phyloP scores from a whole-genome alignment of 139 green algal species.

The Chlamydomonas sp. region DNA sequence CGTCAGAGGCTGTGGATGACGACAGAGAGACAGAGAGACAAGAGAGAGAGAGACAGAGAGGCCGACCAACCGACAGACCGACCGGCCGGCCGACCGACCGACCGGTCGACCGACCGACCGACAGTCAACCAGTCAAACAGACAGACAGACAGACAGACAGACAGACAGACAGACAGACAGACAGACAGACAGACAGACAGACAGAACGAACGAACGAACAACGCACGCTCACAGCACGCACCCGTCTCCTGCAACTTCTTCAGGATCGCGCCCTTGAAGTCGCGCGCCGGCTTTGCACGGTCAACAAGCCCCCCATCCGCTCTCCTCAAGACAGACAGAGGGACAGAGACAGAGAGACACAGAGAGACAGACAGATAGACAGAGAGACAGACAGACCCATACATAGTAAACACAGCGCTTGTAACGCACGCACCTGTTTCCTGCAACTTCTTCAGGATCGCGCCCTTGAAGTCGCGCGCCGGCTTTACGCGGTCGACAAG shows the following conservation, averaged over 20 bases:
- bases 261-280: constrained; percentile 82
- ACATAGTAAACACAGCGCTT: too few relatives aligned
- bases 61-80: too few relatives aligned
- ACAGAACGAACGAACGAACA: too few relatives aligned
- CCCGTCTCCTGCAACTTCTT: constrained; percentile 37
- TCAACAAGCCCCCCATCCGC: constrained; percentile 27
- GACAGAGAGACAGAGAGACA: too few relatives aligned
- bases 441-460: constrained; percentile 35
- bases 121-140: neutral
- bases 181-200: neutral
- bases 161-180: neutral
- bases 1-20: too few relatives aligned
- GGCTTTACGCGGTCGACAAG: constrained; percentile 42
- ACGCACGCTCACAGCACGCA: too few relatives aligned
- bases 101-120: too few relatives aligned
- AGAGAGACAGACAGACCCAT: too few relatives aligned
- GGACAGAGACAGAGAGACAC: too few relatives aligned
- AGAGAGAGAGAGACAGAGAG: too few relatives aligned
- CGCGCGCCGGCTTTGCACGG: constrained; percentile 43
- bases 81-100: too few relatives aligned
- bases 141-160: neutral
- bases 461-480: constrained; percentile 84
- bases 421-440: constrained; percentile 51
- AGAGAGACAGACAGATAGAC: too few relatives aligned
- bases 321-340: neutral